Conservation (phyloP, 805 yeast genomes). For the Ogataea henricii region DNA sequence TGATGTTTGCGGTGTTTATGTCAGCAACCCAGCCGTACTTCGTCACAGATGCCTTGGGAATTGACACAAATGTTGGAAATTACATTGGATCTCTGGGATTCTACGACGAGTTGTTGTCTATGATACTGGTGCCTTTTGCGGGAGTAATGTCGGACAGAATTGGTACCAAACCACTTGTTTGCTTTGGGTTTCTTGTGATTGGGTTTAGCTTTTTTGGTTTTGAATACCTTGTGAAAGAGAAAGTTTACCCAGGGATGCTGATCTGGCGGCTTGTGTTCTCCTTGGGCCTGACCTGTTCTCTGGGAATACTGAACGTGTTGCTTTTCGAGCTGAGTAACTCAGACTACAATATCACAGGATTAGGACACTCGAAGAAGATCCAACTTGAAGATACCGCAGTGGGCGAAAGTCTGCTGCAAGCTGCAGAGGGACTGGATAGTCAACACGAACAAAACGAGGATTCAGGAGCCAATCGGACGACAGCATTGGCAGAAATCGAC, state of each 20-base stretch:
- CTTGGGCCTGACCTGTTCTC: slow-evolving; percentile 52
- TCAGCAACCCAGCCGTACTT: slow-evolving; percentile 35
- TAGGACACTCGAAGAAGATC: slow-evolving; percentile 21
- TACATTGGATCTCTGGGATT: slow-evolving; percentile 53
- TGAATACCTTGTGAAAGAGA: slow-evolving; percentile 42
- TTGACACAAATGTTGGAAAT: slow-evolving; percentile 39
- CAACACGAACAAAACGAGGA: slow-evolving; percentile 1
- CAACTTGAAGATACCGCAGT: slow-evolving; percentile 2
- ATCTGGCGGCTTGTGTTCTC: slow-evolving; percentile 59
- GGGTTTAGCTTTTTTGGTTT: slow-evolving; percentile 52
- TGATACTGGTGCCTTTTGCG: slow-evolving; percentile 56
- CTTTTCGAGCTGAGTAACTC: slow-evolving; percentile 49
- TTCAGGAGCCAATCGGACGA: background rate
- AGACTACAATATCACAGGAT: slow-evolving; percentile 37
- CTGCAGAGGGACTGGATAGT: slow-evolving; percentile 18
- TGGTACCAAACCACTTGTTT: slow-evolving; percentile 58
- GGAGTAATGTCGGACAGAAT: slow-evolving; percentile 65
- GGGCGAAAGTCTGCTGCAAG: slow-evolving; percentile 18
- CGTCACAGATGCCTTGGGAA: slow-evolving; percentile 35
- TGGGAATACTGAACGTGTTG: slow-evolving; percentile 51
- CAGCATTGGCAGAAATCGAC: slow-evolving; percentile 21
- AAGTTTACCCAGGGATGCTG: slow-evolving; percentile 51
- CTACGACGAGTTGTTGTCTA: slow-evolving; percentile 59
- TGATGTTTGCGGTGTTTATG: slow-evolving; percentile 33
- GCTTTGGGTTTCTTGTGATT: slow-evolving; percentile 48